These are phyloP conservation scores for Suhomyces bribrorum DNA, from an alignment of 1,139 yeast species.

Conservation along the genomic window DNA sequence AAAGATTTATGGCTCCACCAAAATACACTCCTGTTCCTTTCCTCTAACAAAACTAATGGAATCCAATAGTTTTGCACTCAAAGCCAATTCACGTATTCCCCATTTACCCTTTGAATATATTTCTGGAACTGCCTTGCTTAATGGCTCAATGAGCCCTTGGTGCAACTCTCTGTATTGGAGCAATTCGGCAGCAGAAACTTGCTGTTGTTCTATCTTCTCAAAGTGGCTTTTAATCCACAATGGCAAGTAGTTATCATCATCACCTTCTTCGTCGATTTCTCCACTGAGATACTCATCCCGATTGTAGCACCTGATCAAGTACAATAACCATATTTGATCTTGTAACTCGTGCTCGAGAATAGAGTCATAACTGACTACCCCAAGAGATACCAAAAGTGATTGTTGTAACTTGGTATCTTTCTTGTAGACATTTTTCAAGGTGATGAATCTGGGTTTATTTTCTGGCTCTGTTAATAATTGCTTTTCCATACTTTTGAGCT, in stretches of 20 bases:
- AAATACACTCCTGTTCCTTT: constrained; percentile 59
- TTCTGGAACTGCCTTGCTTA: constrained; percentile 59
- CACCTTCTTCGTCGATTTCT: constrained; percentile 22
- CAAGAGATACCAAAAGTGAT: constrained; percentile 56
- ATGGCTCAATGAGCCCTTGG: constrained; percentile 54
- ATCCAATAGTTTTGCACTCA: constrained; percentile 63
- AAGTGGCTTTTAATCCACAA: constrained; percentile 53
- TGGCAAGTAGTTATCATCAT: constrained; percentile 44
- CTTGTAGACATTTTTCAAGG: constrained; percentile 60
- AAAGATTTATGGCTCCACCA: constrained; percentile 41
- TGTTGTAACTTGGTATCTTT: constrained; percentile 56
- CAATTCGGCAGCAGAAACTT: constrained; percentile 52
- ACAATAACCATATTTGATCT: constrained; percentile 62
- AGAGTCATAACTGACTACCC: constrained; percentile 56
- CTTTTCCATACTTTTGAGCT: constrained; percentile 54
- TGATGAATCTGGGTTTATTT: constrained; percentile 40
- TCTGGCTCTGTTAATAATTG: constrained; percentile 39
- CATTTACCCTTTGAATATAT: constrained; percentile 61
- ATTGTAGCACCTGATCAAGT: constrained; percentile 62
- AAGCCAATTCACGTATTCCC: constrained; percentile 59
- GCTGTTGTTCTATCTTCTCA: constrained; percentile 37
- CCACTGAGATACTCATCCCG: constrained; percentile 32
- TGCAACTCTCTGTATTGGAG: constrained; percentile 56
- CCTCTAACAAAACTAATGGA: constrained; percentile 59
- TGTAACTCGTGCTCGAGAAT: constrained; percentile 48